Base-by-base conservation (phyloP, 139 green algal species). In the Yamagishiella unicocca region DNA sequence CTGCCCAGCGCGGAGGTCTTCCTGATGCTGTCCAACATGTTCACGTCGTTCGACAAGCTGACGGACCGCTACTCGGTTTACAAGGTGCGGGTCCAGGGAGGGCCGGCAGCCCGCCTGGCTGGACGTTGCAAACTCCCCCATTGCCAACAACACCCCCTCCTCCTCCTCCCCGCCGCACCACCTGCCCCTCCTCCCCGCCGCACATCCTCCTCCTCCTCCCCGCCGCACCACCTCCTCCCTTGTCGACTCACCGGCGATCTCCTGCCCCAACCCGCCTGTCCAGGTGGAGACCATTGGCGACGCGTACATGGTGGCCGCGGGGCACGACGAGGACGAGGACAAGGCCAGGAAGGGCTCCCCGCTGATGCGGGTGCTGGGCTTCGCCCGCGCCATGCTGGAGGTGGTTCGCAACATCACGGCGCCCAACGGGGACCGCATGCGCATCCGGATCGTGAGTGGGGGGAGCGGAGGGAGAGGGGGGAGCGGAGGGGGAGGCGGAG, bases 241-340 rank as follows among this genome's bases (percentile, higher is more conserved):
- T n/a, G n/a, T n/a, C n/a, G n/a, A n/a, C n/a, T n/a, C n/a, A n/a
- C n/a, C n/a, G n/a, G n/a, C n/a, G n/a, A n/a, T n/a, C n/a, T n/a
- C n/a, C n/a, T n/a, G n/a, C n/a, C n/a, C n/a, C n/a, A n/a, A n/a
- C n/a, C n/a, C n/a, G n/a, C n/a, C n/a, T n/a, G 22, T 38, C 6
- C 75, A 85, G 78, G 78, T 93, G 53, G 89, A 94, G 77, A 94
- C 92, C 0, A 91, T 94, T 38, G 90, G 91, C 1, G 92, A 95
- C 54, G 90, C 87, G 24, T 95, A 95, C 84, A 93, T 95, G 91
- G 90, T 93, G 19, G 88, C 88, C 0, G 92, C 83, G 1, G 89
- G 89, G 29, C 89, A 92, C 73, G 89, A 92, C 58, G 85, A 92
- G 76, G 66, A 92, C 68, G 84, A 90, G 0, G 75, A 89, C 31